These are phyloP conservation scores for Sedum album DNA, from an alignment of 164 flowering plant genomes.

Conservation along the genomic window DNA sequence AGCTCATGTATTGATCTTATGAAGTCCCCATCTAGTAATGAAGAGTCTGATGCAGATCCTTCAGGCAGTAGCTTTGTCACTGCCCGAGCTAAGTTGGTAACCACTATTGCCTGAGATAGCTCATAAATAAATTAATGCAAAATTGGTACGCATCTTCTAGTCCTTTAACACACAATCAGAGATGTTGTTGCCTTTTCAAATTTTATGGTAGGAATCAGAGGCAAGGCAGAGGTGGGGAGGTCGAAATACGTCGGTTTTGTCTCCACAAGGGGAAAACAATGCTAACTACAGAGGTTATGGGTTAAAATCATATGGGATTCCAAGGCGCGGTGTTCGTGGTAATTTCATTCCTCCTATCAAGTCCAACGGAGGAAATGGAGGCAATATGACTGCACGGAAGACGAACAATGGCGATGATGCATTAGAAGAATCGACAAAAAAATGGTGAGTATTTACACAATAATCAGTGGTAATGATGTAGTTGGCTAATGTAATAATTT, in stretches of 20 bases:
- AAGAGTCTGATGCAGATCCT: slow-evolving; percentile 39
- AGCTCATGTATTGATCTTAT: slow-evolving; percentile 33
- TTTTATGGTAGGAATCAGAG: slow-evolving; percentile 66
- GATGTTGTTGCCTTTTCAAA: slow-evolving; percentile 1
- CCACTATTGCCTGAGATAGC: slow-evolving; percentile 1
- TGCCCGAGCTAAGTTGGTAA: slow-evolving; percentile 88
- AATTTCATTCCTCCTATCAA: slow-evolving; percentile 88
- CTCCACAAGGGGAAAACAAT: slow-evolving; percentile 56
- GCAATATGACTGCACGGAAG: slow-evolving; percentile 51
- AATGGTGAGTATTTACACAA: slow-evolving; percentile 45
- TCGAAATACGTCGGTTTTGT: slow-evolving; percentile 45
- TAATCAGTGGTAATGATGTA: not conserved
- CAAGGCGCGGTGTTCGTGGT: slow-evolving; percentile 86
- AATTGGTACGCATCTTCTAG: not conserved
- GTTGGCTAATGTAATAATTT: too few relatives aligned
- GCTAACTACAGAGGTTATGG: slow-evolving; percentile 40
- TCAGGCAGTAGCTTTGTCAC: slow-evolving; percentile 73
- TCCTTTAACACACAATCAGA: not conserved
- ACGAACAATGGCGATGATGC: slow-evolving; percentile 70
- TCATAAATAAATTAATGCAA: slow-evolving; percentile 4
- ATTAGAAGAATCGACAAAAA: slow-evolving; percentile 72
- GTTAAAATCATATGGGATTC: slow-evolving; percentile 43
- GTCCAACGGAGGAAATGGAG: slow-evolving; percentile 56
- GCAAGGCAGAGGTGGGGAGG: slow-evolving; percentile 70
- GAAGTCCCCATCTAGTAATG: slow-evolving; percentile 44